Conservation (phyloP, 2,329 filamentous ascomycete genomes). For the Leptoxyphium fumago region DNA sequence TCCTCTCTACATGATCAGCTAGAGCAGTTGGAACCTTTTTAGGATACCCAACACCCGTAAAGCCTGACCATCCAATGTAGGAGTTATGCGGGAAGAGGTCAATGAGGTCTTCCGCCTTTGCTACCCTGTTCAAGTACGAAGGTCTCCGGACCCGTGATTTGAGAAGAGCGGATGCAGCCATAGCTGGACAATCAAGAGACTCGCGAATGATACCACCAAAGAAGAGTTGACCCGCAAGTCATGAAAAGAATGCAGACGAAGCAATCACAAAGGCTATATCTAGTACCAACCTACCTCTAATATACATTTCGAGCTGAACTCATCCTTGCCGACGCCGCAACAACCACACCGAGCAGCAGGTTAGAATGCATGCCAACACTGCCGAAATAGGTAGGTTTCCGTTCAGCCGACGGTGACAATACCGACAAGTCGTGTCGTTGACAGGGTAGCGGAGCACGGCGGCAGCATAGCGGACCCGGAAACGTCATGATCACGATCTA, state of each 20-base stretch:
- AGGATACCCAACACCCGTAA: constrained; percentile 54
- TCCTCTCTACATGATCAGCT: constrained; percentile 79
- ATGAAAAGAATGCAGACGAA: too few relatives aligned
- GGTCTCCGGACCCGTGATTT: constrained; percentile 62
- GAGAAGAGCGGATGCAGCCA: constrained; percentile 47
- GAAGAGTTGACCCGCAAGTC: too few relatives aligned
- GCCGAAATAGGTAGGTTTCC: constrained; percentile 2
- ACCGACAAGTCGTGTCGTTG: too few relatives aligned
- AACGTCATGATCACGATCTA: too few relatives aligned
- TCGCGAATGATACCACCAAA: too few relatives aligned
- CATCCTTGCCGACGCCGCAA: too few relatives aligned
- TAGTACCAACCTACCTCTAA: too few relatives aligned
- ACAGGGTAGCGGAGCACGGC: too few relatives aligned
- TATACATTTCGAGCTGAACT: too few relatives aligned
- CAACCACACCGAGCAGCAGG: too few relatives aligned
- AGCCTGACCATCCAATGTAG: constrained; percentile 86
- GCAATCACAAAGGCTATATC: too few relatives aligned
- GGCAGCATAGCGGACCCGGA: too few relatives aligned
- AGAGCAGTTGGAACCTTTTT: constrained; percentile 74
- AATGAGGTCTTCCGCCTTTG: constrained; percentile 64
- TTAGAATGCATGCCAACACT: neutral
- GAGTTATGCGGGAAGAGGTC: constrained; percentile 67
- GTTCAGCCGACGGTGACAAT: neutral
- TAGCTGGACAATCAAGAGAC: constrained; percentile 1
- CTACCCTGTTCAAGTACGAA: constrained; percentile 66